Percentiles rank a stretch among this genome's conserved stretches.
Conservation (phyloP, 768 basidiomycete species). For the Russula griseocarnosa region DNA sequence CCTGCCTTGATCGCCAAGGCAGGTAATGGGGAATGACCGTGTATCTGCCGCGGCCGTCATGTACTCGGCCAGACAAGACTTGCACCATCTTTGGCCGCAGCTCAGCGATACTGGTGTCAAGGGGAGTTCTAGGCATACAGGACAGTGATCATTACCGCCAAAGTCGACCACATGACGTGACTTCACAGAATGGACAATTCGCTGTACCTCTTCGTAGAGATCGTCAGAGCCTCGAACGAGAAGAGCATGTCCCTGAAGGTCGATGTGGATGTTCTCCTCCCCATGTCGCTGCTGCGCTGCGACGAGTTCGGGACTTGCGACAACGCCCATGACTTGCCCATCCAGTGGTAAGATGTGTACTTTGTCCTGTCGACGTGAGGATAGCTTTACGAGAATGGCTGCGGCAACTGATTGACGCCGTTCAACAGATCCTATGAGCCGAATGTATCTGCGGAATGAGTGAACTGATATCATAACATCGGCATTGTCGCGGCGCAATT, state of each 20-base stretch:
- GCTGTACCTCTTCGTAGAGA: slow-evolving; percentile 43
- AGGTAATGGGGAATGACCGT: slow-evolving; percentile 64
- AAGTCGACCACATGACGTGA: slow-evolving; percentile 32
- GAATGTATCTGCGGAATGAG: slow-evolving; percentile 41
- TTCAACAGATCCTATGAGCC: slow-evolving; percentile 49
- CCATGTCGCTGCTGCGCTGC: slow-evolving; percentile 51
- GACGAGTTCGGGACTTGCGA: slow-evolving; percentile 46
- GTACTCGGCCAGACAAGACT: slow-evolving; percentile 55
- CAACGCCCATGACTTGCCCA: slow-evolving; percentile 43
- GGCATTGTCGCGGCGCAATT: slow-evolving; percentile 40
- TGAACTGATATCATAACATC: slow-evolving; percentile 47
- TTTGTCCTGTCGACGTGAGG: slow-evolving; percentile 42
- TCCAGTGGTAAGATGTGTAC: slow-evolving; percentile 46
- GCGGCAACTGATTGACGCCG: slow-evolving; percentile 42
- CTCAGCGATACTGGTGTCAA: slow-evolving; percentile 48
- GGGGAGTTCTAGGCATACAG: slow-evolving; percentile 63
- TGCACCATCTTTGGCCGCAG: slow-evolving; percentile 71
- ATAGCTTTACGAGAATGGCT: slow-evolving; percentile 47
- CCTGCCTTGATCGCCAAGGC: slow-evolving; percentile 59
- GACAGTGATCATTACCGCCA: slow-evolving; percentile 42
- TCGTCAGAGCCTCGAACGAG: slow-evolving; percentile 53
- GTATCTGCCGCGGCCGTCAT: slow-evolving; percentile 54
- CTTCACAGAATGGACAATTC: slow-evolving; percentile 36
- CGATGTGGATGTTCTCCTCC: slow-evolving; percentile 51
- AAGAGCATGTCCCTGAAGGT: slow-evolving; percentile 43